A percentile compares a stretch with the other conserved stretches of the same genome.
Evolutionary conservation across 176 grass and related monocot genomes (phyloP).

Genomic region (Phoenix dactylifera): DNA sequence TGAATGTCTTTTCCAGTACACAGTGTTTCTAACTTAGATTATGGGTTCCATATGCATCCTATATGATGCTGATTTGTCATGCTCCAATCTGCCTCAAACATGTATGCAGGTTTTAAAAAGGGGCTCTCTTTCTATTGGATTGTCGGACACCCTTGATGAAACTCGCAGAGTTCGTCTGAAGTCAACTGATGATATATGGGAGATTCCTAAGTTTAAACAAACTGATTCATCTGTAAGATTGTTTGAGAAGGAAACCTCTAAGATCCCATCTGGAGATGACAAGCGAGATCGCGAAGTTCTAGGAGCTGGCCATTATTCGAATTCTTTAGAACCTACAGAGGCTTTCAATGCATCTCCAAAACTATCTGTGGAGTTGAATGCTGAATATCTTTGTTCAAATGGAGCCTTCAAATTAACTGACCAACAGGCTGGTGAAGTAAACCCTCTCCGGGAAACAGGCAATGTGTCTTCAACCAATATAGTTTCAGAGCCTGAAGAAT

Average conservation of each 20-base stretch:
- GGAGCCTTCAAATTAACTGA: neutral
- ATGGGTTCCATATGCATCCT: too few relatives aligned
- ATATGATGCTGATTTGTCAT: neutral
- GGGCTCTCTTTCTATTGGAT: slow-evolving; percentile 39
- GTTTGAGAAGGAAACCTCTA: slow-evolving; percentile 41
- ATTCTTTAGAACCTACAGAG: slow-evolving; percentile 5
- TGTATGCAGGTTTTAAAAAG: slow-evolving; percentile 58
- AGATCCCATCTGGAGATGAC: slow-evolving; percentile 17
- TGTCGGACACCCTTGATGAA: slow-evolving; percentile 45
- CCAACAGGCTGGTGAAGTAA: neutral
- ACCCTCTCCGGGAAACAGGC: neutral
- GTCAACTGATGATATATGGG: slow-evolving; percentile 25
- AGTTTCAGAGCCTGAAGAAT: slow-evolving; percentile 32
- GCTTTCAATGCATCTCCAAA: slow-evolving; percentile 3
- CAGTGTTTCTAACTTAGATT: too few relatives aligned
- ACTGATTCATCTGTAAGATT: slow-evolving; percentile 35
- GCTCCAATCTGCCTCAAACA: too few relatives aligned
- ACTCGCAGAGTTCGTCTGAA: slow-evolving; percentile 39
- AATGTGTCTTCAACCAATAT: neutral
- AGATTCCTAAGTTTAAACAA: slow-evolving; percentile 32
- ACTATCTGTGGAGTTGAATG: neutral
- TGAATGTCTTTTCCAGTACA: too few relatives aligned
- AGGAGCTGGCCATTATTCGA: slow-evolving; percentile 27
- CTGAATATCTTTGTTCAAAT: slow-evolving; percentile 1
- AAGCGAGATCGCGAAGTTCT: slow-evolving; percentile 14